These are phyloP conservation scores for Tremella mesenterica DNA, from an alignment of 768 basidiomycete genomes.

Conservation along the genomic window DNA sequence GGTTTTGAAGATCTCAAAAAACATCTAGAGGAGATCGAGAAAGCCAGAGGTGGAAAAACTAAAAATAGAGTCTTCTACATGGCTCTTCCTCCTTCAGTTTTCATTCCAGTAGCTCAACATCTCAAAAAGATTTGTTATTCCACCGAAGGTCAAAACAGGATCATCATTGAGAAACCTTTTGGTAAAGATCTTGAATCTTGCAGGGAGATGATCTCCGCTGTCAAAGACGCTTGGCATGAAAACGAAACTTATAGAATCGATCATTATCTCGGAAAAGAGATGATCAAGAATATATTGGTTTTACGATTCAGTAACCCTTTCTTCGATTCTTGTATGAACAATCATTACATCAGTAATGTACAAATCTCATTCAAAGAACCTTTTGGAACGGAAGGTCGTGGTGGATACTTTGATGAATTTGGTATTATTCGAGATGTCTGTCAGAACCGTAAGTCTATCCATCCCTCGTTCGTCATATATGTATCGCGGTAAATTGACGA, in stretches of 20 bases:
- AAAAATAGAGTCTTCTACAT: constrained; percentile 83
- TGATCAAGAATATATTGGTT: constrained; percentile 97
- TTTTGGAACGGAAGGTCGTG: constrained; percentile 97
- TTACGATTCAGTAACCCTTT: constrained; percentile 92
- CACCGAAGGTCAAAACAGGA: constrained; percentile 66
- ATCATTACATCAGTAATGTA: constrained; percentile 88
- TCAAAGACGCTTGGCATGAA: constrained; percentile 85
- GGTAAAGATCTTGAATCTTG: constrained; percentile 87
- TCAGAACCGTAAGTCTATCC: constrained; percentile 77
- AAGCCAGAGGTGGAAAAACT: constrained; percentile 51
- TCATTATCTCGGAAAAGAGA: constrained; percentile 99
- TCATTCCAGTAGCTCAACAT: constrained; percentile 76
- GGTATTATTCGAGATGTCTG: constrained; percentile 96
- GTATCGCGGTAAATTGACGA: constrained; percentile 12
- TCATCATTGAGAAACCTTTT: constrained; percentile 98
- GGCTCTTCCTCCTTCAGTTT: constrained; percentile 93
- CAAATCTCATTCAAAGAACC: constrained; percentile 99
- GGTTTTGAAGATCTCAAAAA: constrained; percentile 70
- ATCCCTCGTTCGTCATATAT: background rate
- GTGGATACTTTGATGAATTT: constrained; percentile 99
- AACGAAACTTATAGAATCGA: constrained; percentile 99
- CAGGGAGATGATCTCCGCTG: constrained; percentile 61
- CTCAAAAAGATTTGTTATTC: constrained; percentile 74
- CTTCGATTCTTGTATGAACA: constrained; percentile 83
- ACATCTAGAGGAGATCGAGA: constrained; percentile 70